Base-by-base conservation (phyloP, 192 early-diverging fungal species). In the Backusella mclennaniae region DNA sequence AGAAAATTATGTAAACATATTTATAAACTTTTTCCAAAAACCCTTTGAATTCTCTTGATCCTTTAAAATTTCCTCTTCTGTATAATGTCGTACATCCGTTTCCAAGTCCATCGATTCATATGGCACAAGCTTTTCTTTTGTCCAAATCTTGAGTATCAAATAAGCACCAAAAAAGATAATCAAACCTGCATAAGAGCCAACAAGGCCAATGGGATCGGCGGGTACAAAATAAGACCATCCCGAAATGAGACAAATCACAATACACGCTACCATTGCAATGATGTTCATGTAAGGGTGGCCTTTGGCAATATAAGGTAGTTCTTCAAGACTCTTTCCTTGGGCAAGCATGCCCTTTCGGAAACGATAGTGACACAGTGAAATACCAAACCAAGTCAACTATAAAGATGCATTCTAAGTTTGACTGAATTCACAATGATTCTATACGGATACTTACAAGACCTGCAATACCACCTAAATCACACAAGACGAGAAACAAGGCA, bases 271-370 rank as follows among this genome's bases (percentile, higher is more conserved):
- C 12, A 74, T 70, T 6, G 66, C 71, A 49, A 77, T 31, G 2
- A 77, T 41, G 42, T 81, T 74, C 36, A 73, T 73, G 38, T 74
- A 81, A 1, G 80, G 80, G 35, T 73, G 76, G 8, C 75, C 71
- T 8, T 89, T 89, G 1, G 96, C 91, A 7, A 82, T 71, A 68
- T 95, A 96, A 0, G 93, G 93, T 21, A 97, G 85, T n/a, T 88
- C 85, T 7, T 77, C 77, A 3, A 93, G 67, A 14, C 84, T 76
- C 46, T 89, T 88, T 17, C 90, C 90, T 79, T 97, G 96, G n/a
- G 85, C 88, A 38, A 89, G 73, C 69, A 90, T 91, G 3, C 94
- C 95, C 4, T 87, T 87, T 71, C 94, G 90, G 89, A 95, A 96
- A 15, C 96, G 90, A 70, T 90, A 88, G 69, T 96, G 94, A 31